These are phyloP conservation scores for Termitomyces sp. DNA, from an alignment of 1,284 basidiomycete genomes.

Conservation along the genomic window DNA sequence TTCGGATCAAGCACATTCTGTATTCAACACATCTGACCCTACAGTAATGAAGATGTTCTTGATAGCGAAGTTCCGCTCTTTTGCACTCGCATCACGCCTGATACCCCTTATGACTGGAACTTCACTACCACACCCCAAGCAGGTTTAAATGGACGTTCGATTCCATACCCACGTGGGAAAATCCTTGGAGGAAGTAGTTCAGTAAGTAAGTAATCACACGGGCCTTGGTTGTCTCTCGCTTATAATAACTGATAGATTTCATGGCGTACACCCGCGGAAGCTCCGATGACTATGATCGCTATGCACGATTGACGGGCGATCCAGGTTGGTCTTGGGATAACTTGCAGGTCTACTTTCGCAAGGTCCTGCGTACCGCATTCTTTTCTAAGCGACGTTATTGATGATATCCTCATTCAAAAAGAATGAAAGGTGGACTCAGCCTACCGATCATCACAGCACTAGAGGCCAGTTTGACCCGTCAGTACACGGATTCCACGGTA, in stretches of 20 bases:
- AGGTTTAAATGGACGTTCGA: not conserved
- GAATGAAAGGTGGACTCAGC: constrained; percentile 8
- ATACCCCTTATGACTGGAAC: constrained; percentile 3
- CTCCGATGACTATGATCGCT: constrained; percentile 26
- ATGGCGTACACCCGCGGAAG: constrained; percentile 28
- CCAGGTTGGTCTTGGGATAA: constrained; percentile 29
- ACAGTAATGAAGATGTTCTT: not conserved
- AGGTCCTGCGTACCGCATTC: not conserved
- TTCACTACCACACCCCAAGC: not conserved
- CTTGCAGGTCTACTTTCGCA: constrained; percentile 18
- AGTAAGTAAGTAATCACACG: constrained; percentile 16
- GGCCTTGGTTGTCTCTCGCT: not conserved
- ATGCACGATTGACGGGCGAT: constrained; percentile 24
- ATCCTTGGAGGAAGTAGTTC: not conserved
- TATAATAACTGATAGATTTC: constrained; percentile 17
- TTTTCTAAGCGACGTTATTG: no score
- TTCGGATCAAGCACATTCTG: not conserved
- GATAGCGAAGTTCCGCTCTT: constrained; percentile 1
- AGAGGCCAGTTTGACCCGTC: constrained; percentile 8
- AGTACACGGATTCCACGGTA: constrained; percentile 6
- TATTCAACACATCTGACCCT: not conserved
- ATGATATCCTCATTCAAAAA: not conserved
- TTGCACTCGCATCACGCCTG: not conserved
- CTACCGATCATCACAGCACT: constrained; percentile 5
- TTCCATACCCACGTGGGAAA: not conserved